Evolutionary conservation across 352 stramenopile genomes (phyloP).

Genomic region (Phytophthora pini): DNA sequence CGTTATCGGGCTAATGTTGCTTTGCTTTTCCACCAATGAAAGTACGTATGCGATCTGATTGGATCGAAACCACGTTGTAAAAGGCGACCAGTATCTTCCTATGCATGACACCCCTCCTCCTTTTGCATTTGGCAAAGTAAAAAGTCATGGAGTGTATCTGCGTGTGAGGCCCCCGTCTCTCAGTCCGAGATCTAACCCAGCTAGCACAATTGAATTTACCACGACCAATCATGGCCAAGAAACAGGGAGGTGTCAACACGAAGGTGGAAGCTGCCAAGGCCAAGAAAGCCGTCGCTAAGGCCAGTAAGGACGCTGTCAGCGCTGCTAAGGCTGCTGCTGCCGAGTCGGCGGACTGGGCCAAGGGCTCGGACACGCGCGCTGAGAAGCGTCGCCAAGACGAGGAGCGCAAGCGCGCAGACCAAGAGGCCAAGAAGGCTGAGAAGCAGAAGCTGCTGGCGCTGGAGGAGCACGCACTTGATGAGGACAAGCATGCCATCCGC

Average conservation of each 20-base stretch:
- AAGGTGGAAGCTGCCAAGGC: slow-evolving; percentile 82
- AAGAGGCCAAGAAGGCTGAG: slow-evolving; percentile 77
- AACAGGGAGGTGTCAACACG: slow-evolving; percentile 63
- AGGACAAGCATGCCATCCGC: slow-evolving; percentile 70
- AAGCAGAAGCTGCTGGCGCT: slow-evolving; percentile 72
- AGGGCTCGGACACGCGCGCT: slow-evolving; percentile 57
- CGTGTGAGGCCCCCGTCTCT: background rate
- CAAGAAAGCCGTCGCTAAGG: slow-evolving; percentile 66
- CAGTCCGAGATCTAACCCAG: background rate
- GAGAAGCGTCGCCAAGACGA: slow-evolving; percentile 57
- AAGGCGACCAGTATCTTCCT: slow-evolving; percentile 6
- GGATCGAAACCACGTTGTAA: slow-evolving; percentile 13
- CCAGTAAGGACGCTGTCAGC: slow-evolving; percentile 63
- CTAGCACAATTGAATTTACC: slow-evolving; percentile 11
- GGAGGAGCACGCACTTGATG: slow-evolving; percentile 65
- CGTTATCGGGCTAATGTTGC: background rate
- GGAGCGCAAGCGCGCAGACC: slow-evolving; percentile 64
- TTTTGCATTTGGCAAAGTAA: background rate
- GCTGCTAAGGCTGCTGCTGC: slow-evolving; percentile 47
- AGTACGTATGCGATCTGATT: slow-evolving; percentile 6
- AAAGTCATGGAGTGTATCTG: slow-evolving; percentile 8
- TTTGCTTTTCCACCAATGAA: slow-evolving; percentile 14
- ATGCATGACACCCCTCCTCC: background rate
- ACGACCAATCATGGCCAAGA: slow-evolving; percentile 49
- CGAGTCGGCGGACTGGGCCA: slow-evolving; percentile 63